phyloP scores from a whole-genome alignment of 306 rosid species.

The Castanea sativa region DNA sequence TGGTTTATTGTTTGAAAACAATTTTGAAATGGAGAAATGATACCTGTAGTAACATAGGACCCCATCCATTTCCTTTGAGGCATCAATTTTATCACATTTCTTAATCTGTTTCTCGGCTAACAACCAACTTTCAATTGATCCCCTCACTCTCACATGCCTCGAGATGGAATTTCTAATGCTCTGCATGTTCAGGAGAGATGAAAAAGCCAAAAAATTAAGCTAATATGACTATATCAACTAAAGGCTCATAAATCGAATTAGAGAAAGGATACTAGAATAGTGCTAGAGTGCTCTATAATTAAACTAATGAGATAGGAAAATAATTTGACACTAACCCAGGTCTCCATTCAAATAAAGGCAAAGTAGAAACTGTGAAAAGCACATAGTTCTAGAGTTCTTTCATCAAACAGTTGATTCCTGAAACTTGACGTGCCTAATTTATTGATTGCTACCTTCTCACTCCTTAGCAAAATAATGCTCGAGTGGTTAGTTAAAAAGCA shows the following conservation, averaged over 20 bases:
- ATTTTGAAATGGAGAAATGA: slow-evolving; percentile 1
- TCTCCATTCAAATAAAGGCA: not conserved
- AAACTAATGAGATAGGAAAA: not conserved
- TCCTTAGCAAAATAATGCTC: not conserved
- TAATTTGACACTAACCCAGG: not conserved
- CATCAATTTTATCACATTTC: slow-evolving; percentile 52
- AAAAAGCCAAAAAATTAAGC: not conserved
- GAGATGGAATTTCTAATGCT: slow-evolving; percentile 57
- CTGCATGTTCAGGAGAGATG: slow-evolving; percentile 45
- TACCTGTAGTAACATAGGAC: not conserved
- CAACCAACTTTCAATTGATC: slow-evolving; percentile 33
- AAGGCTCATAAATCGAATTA: not conserved
- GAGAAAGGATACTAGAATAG: not conserved
- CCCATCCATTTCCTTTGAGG: slow-evolving; percentile 49
- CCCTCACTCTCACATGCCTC: slow-evolving; percentile 37
- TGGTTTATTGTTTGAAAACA: slow-evolving; percentile 1
- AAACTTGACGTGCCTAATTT: not conserved
- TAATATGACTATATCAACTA: not conserved
- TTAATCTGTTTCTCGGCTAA: slow-evolving; percentile 39
- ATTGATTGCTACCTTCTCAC: not conserved
- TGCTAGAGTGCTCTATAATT: too few relatives aligned
- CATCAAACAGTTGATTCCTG: not conserved
- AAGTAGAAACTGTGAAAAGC: not conserved
- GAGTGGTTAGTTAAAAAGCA: too few relatives aligned
- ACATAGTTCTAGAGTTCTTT: not conserved